These are phyloP conservation scores for Noccaea bulbosa DNA, from an alignment of 345 rosid species.

Conservation along the genomic window DNA sequence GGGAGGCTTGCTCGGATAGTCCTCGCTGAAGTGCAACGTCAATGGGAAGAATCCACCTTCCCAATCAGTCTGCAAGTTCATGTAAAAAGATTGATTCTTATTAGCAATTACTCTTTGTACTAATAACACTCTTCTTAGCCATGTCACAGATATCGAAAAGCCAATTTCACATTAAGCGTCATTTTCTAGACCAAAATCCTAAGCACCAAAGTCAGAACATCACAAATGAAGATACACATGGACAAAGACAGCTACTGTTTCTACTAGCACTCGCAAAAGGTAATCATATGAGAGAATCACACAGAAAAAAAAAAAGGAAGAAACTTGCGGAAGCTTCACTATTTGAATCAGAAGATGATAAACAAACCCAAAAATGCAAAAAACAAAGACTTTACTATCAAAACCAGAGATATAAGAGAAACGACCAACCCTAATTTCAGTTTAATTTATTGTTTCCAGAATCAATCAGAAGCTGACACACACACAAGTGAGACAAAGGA, in stretches of 20 bases:
- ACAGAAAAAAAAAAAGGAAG: not conserved
- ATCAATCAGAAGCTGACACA: conserved; percentile 4
- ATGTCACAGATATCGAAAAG: not conserved
- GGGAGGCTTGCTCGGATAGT: conserved; percentile 93
- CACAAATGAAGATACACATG: not conserved
- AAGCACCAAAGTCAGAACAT: conserved; percentile 9
- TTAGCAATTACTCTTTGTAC: not conserved
- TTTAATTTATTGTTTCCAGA: not conserved
- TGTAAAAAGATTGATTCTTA: not conserved
- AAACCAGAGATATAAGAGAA: not conserved
- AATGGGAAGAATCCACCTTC: conserved; percentile 86
- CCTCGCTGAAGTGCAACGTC: conserved; percentile 80
- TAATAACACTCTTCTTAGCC: not conserved
- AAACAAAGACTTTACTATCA: not conserved
- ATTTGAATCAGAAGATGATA: not conserved
- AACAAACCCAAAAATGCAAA: not conserved
- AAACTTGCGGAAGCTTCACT: not conserved
- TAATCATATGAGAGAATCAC: not conserved
- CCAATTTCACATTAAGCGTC: not conserved
- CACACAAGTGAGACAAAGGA: not conserved
- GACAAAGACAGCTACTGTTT: not conserved
- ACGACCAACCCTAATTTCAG: conserved; percentile 28
- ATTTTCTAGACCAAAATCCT: not conserved
- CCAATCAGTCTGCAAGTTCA: conserved; percentile 78
- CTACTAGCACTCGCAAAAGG: not conserved